Percentiles rank a stretch among this genome's conserved stretches.
phyloP scores from a whole-genome alignment of 257 asterid genomes.

The Fraxinus quadrangulata region DNA sequence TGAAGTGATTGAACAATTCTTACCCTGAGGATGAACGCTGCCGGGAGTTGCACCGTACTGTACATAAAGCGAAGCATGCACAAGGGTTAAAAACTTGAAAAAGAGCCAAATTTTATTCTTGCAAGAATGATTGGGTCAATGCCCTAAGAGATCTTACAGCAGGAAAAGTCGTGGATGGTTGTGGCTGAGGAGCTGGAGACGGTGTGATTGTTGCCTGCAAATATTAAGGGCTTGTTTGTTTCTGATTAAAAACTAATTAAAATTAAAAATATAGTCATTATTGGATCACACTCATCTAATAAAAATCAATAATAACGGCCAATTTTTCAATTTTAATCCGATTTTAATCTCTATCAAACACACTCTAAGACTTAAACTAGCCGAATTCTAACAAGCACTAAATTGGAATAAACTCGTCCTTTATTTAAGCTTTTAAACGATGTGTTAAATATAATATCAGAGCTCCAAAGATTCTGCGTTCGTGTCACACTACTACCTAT shows the following conservation, averaged over 20 bases:
- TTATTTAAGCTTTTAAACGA: neutral
- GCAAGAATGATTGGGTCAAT: neutral
- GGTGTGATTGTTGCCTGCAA: slow-evolving; percentile 21
- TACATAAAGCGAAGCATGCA: neutral
- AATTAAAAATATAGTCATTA: no score
- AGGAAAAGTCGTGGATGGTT: slow-evolving; percentile 14
- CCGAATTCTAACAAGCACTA: neutral
- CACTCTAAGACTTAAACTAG: no score
- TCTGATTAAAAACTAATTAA: no score
- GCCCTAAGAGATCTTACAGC: slow-evolving; percentile 18
- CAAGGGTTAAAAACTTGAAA: neutral
- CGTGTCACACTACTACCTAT: neutral
- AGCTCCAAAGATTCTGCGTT: neutral
- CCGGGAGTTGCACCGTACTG: slow-evolving; percentile 75
- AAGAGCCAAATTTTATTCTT: neutral
- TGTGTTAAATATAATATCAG: neutral
- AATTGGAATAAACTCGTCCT: neutral
- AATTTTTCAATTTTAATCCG: no score
- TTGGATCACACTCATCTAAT: no score
- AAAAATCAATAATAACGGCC: no score
- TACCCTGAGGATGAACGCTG: slow-evolving; percentile 80
- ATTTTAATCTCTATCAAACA: no score
- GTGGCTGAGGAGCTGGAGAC: slow-evolving; percentile 38
- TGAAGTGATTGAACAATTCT: neutral
- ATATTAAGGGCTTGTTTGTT: neutral